These are phyloP conservation scores for Phytophthora parvispora DNA, from an alignment of 352 stramenopile species.

Conservation along the genomic window DNA sequence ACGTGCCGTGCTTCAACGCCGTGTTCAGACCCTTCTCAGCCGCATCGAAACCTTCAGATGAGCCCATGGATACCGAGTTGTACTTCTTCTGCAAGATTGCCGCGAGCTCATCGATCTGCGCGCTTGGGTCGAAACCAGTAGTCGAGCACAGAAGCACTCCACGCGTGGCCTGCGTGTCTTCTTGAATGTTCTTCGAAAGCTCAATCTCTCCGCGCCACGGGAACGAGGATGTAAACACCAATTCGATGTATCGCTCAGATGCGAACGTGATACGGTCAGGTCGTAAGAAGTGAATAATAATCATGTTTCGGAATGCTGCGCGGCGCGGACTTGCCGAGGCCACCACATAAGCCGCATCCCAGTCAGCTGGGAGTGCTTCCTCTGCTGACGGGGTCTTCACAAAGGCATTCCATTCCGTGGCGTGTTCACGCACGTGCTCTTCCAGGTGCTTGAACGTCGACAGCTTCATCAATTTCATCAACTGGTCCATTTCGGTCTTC, in stretches of 20 bases:
- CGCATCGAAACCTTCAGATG: constrained; percentile 95
- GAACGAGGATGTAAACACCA: constrained; percentile 94
- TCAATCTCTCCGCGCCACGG: constrained; percentile 97
- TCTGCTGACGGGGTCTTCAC: constrained; percentile 84
- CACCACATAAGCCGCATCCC: constrained; percentile 59
- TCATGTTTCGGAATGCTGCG: constrained; percentile 82
- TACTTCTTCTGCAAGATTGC: constrained; percentile 94
- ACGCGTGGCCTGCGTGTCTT: constrained; percentile 91
- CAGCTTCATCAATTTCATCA: constrained; percentile 84
- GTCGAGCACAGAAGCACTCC: constrained; percentile 98
- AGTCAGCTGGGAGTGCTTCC: constrained; percentile 68
- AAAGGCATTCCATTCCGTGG: constrained; percentile 82
- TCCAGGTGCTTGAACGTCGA: constrained; percentile 85
- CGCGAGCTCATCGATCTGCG: constrained; percentile 97
- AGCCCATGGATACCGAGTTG: constrained; percentile 99
- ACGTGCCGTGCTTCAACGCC: constrained; percentile 97
- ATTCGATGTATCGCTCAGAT: constrained; percentile 78
- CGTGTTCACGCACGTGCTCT: constrained; percentile 71
- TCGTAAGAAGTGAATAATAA: constrained; percentile 89
- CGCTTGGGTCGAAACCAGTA: constrained; percentile 98
- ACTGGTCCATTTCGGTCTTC: constrained; percentile 81
- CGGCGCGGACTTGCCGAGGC: constrained; percentile 53
- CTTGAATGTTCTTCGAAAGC: constrained; percentile 93
- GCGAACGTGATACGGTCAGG: constrained; percentile 91
- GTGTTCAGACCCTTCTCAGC: constrained; percentile 96